These are phyloP conservation scores for Cryphonectria carpinicola DNA, from an alignment of 2,329 filamentous ascomycete species.

Conservation along the genomic window DNA sequence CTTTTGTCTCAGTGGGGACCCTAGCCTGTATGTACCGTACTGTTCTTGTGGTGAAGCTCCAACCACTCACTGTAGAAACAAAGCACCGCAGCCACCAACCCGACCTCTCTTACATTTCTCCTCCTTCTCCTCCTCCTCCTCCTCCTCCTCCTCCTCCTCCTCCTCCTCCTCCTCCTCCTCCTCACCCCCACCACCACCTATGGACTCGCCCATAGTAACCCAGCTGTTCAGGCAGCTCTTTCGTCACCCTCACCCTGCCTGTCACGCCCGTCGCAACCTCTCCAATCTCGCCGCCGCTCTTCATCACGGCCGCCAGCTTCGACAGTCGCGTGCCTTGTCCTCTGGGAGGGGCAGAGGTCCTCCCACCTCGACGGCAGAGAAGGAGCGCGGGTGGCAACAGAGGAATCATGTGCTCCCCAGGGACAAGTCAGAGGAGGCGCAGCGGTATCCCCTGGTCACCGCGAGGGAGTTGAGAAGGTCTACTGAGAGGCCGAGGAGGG, in stretches of 20 bases:
- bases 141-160: neutral
- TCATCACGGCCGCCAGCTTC: constrained; percentile 43
- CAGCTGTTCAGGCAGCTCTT: constrained; percentile 87
- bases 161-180: neutral
- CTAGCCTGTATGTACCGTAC: neutral
- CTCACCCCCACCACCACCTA: constrained; percentile 40
- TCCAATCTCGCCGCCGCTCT: constrained; percentile 43
- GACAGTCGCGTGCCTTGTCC: constrained; percentile 40
- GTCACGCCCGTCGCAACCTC: constrained; percentile 56
- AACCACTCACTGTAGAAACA: neutral
- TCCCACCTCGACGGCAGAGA: constrained; percentile 37
- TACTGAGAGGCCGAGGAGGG: constrained; percentile 77
- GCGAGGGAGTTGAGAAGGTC: constrained; percentile 74
- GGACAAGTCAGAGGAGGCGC: constrained; percentile 81
- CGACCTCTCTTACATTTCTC: neutral
- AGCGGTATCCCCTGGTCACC: constrained; percentile 81
- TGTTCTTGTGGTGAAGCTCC: neutral
- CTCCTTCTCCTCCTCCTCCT: neutral
- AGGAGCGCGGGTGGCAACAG: constrained; percentile 84
- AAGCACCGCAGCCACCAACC: neutral
- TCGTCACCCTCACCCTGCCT: constrained; percentile 63
- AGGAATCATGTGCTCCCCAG: constrained; percentile 73
- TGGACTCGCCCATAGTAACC: constrained; percentile 81
- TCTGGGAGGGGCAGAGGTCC: constrained; percentile 33
- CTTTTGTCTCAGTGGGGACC: neutral